Conservation (phyloP, 1,139 yeast genomes). For the Scheffersomyces segobiensis region DNA sequence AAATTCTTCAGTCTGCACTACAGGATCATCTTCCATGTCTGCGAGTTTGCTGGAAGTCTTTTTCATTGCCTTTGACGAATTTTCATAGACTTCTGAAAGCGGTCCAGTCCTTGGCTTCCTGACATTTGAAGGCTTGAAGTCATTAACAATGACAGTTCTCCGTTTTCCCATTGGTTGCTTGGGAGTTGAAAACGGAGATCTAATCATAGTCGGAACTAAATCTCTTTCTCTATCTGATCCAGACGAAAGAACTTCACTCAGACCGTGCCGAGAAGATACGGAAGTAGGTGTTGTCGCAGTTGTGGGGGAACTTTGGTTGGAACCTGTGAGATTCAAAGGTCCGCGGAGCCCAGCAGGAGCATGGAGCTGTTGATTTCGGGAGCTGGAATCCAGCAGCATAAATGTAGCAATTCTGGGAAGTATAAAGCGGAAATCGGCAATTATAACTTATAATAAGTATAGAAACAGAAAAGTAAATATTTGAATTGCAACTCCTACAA, state of each 20-base stretch:
- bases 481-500: not conserved
- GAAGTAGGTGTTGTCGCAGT: conserved; percentile 10
- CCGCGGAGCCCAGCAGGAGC: not conserved
- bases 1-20: conserved; percentile 25
- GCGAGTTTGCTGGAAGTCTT: not conserved
- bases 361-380: not conserved
- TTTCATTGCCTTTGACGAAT: no score
- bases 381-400: not conserved
- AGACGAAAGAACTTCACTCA: conserved; percentile 1
- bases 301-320: conserved; percentile 2
- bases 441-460: not conserved
- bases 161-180: not conserved
- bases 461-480: not conserved
- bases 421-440: not conserved
- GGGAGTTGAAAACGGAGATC: not conserved
- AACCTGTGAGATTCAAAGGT: not conserved
- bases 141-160: not conserved
- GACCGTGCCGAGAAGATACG: conserved; percentile 5
- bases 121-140: not conserved
- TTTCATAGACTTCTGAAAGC: not conserved
- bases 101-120: not conserved
- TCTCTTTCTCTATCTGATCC: not conserved
- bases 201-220: not conserved
- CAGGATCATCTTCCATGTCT: not conserved
- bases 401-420: not conserved